These are phyloP conservation scores for Seiridium unicorne DNA, from an alignment of 2,329 filamentous ascomycete species.

Conservation along the genomic window DNA sequence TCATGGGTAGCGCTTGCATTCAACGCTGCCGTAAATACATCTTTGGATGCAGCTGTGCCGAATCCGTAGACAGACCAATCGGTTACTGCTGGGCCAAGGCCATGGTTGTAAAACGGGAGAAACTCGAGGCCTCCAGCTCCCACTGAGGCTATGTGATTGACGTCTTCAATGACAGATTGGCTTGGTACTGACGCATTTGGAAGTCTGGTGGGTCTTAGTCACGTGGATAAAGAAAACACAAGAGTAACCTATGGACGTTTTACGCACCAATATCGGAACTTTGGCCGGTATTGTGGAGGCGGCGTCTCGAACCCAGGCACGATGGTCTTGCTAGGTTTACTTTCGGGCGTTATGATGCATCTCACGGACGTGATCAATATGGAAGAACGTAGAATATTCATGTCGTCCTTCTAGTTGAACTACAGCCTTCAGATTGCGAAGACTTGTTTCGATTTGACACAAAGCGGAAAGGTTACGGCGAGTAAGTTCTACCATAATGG, in stretches of 20 bases:
- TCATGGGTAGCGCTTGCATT: conserved; percentile 10
- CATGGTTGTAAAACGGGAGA: conserved; percentile 24
- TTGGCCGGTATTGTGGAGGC: background rate
- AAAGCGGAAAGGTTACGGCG: no score
- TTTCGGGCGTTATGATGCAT: no score
- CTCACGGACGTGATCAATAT: no score
- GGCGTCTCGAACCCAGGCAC: background rate
- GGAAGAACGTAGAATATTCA: no score
- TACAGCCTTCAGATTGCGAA: no score
- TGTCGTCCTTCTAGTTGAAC: no score
- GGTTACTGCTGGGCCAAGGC: conserved; percentile 15
- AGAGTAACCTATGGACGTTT: background rate
- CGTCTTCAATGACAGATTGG: conserved; percentile 14
- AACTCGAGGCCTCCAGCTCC: conserved; percentile 24
- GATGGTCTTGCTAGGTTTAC: no score
- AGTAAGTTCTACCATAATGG: no score
- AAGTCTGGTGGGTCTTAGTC: conserved; percentile 14
- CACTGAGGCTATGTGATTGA: conserved; percentile 12
- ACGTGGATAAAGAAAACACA: background rate
- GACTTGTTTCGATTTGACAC: no score
- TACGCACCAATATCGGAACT: conserved; percentile 5
- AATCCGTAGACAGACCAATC: conserved; percentile 38
- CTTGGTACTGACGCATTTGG: conserved; percentile 21
- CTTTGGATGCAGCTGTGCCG: conserved; percentile 28
- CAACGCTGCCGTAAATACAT: conserved; percentile 15